phyloP scores from a whole-genome alignment of 768 basidiomycete species.

The Suillus paluster region DNA sequence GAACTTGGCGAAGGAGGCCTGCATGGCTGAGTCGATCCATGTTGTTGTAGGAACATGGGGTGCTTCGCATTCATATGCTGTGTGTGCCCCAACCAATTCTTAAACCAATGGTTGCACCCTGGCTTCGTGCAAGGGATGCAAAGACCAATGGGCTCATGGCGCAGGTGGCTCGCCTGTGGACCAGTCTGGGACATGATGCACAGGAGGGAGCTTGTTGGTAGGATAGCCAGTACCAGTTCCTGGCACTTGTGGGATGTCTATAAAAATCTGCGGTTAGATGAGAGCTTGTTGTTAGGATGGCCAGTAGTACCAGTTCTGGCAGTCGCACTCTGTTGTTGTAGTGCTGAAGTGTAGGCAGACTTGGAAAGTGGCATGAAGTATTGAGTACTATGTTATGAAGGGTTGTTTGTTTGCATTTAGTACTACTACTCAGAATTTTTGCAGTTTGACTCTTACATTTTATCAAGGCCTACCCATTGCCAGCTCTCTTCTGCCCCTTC shows the following conservation, averaged over 20 bases:
- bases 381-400: not conserved
- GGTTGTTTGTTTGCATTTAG: not conserved
- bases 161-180: too few relatives aligned
- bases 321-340: not conserved
- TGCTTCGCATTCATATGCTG: conserved; percentile 3
- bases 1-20: not conserved
- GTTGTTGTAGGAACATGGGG: not conserved
- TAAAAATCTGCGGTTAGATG: too few relatives aligned
- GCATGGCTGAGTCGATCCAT: not conserved
- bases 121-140: not conserved
- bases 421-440: conserved; percentile 6
- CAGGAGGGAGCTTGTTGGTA: too few relatives aligned
- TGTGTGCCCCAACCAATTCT: conserved; percentile 5
- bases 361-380: not conserved
- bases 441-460: not conserved
- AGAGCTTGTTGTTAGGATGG: too few relatives aligned
- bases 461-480: too few relatives aligned
- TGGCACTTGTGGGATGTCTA: too few relatives aligned
- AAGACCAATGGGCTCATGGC: not conserved
- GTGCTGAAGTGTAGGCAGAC: not conserved
- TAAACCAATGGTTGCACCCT: conserved; percentile 5
- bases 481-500: too few relatives aligned
- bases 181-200: too few relatives aligned
- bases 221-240: too few relatives aligned
- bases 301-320: not conserved